Conservation (phyloP, 164 flowering plant species). For the Platanus orientalis region DNA sequence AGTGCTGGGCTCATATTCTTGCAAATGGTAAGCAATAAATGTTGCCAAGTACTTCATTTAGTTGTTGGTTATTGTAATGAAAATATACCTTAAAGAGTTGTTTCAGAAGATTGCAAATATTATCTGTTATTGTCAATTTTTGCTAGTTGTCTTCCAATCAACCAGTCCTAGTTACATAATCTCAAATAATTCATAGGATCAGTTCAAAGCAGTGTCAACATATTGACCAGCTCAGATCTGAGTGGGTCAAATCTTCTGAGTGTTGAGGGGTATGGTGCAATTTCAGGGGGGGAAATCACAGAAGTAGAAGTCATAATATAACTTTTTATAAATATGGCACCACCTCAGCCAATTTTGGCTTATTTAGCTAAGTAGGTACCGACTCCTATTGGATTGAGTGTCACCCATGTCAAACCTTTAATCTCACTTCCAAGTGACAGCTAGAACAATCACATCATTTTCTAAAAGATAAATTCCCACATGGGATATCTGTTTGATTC, state of each 20-base stretch:
- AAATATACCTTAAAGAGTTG: background rate
- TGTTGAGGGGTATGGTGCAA: background rate
- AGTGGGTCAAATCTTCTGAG: background rate
- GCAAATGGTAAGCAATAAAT: slow-evolving; percentile 64
- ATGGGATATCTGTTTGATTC: too few relatives aligned
- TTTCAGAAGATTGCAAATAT: background rate
- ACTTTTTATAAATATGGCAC: background rate
- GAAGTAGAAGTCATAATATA: background rate
- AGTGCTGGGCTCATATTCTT: slow-evolving; percentile 87
- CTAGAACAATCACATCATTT: background rate
- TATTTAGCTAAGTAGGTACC: background rate
- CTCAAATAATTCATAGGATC: background rate
- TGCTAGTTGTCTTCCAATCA: background rate
- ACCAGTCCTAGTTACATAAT: background rate
- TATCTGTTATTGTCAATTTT: background rate
- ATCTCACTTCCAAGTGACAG: background rate
- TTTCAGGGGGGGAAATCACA: background rate
- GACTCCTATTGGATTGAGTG: background rate
- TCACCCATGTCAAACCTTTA: background rate
- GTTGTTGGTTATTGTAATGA: background rate
- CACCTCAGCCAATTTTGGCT: background rate
- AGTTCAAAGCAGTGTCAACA: background rate
- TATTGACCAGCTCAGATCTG: background rate
- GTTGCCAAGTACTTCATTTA: background rate
- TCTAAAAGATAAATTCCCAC: too few relatives aligned